A percentile compares a stretch with the other conserved stretches of the same genome.
Evolutionary conservation across 441 rosid species (phyloP).

Genomic region (Pelargonium myrrhifolium): DNA sequence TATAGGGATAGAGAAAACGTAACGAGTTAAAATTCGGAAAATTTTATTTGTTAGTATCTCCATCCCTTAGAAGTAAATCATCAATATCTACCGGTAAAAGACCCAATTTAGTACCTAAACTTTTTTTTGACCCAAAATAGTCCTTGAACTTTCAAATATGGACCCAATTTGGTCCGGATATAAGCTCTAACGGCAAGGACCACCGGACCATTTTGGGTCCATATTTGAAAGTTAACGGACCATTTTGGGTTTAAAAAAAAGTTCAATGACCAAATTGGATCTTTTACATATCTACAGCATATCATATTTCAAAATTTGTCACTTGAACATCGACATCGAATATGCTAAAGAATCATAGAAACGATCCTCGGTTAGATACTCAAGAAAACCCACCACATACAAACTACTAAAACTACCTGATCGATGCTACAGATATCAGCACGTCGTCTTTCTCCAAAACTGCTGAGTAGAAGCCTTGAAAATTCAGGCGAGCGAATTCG

Average conservation of each 20-base stretch:
- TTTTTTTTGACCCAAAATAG: too few relatives aligned
- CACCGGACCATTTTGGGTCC: too few relatives aligned
- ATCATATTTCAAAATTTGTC: not conserved
- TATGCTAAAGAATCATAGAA: not conserved
- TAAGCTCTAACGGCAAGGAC: too few relatives aligned
- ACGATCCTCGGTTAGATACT: not conserved
- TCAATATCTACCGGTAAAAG: too few relatives aligned
- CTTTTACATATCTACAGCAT: not conserved
- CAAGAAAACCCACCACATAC: conserved; percentile 7
- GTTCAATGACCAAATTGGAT: too few relatives aligned
- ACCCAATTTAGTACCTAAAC: too few relatives aligned
- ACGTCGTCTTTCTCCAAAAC: conserved; percentile 88
- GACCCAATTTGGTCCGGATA: too few relatives aligned
- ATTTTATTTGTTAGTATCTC: not conserved
- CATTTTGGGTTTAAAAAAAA: too few relatives aligned
- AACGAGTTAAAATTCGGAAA: not conserved
- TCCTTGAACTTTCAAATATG: too few relatives aligned
- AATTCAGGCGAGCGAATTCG: conserved; percentile 72
- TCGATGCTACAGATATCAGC: conserved; percentile 79
- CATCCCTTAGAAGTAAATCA: not conserved
- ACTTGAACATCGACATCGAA: conserved; percentile 3
- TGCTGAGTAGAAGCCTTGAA: conserved; percentile 68
- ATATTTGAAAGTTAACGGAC: too few relatives aligned
- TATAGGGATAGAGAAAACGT: too few relatives aligned
- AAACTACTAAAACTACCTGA: conserved; percentile 47